Conservation (phyloP, 2,329 filamentous ascomycete species). For the Alternaria ventricosa region DNA sequence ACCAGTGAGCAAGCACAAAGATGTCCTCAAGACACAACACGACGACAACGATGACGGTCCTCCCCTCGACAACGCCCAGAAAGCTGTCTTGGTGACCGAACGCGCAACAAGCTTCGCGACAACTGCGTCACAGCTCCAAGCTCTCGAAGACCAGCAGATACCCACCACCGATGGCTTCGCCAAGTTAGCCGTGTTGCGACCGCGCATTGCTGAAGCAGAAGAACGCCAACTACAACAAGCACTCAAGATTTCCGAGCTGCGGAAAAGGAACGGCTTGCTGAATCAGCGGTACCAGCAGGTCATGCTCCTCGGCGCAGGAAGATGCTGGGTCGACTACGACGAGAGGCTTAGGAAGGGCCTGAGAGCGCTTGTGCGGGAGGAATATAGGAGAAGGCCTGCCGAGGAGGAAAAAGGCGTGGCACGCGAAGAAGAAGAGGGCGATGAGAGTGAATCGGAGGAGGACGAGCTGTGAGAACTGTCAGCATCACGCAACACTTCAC, state of each 20-base stretch:
- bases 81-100: slow-evolving; percentile 51
- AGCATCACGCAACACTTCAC: not conserved
- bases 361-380: slow-evolving; percentile 67
- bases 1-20: slow-evolving; percentile 51
- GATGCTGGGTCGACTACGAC: slow-evolving; percentile 75
- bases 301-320: slow-evolving; percentile 70
- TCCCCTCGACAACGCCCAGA: slow-evolving; percentile 31
- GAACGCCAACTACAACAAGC: slow-evolving; percentile 67
- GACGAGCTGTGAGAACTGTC: slow-evolving; percentile 16
- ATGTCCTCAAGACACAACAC: slow-evolving; percentile 42
- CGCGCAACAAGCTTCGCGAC: slow-evolving; percentile 53
- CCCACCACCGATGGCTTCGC: slow-evolving; percentile 55
- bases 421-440: slow-evolving; percentile 8
- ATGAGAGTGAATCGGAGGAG: not conserved
- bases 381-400: slow-evolving; percentile 61
- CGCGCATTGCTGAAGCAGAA: slow-evolving; percentile 68
- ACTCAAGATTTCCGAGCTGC: slow-evolving; percentile 68
- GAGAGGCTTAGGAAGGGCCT: slow-evolving; percentile 70
- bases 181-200: slow-evolving; percentile 63
- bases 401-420: slow-evolving; percentile 15
- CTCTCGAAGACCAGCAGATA: slow-evolving; percentile 53
- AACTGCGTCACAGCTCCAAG: slow-evolving; percentile 52
- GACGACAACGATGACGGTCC: slow-evolving; percentile 22
- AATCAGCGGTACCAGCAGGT: slow-evolving; percentile 73
- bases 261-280: slow-evolving; percentile 65